Base-by-base conservation (phyloP, 441 rosid genomes). In the Iberis amara region DNA sequence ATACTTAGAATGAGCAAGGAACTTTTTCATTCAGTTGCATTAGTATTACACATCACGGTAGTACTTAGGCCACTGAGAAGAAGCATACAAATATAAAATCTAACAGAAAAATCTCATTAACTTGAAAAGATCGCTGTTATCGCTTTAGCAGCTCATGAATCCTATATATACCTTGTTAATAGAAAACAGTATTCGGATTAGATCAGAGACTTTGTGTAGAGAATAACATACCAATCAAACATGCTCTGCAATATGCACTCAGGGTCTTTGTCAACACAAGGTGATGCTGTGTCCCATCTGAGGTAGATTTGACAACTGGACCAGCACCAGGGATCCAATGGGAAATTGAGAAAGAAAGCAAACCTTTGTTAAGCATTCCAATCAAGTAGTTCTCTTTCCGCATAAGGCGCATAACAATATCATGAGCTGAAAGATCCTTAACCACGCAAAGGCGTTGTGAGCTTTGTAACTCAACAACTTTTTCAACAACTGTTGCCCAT, bases 201-300 rank as follows among this genome's bases (percentile, higher is more conserved):
- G 47, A 54, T 12, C 27, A 60, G n/a, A 49, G 32, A 42, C n/a
- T 36, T 7, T 32, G 43, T 11, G 3, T 33, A 35, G 37, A 49
- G 57, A 55, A 50, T 61, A 57, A 27, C 75, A 56, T 78, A 94
- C 99, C 95, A 69, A 62, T 94, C 99, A 76, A 94, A 94, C 99
- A 94, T 89, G 86, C 95, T 86, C 76, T 94, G 97, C 68, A 94
- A 69, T 70, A 94, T 85, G 73, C 96, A 94, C 52, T 89, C 96
- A 47, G 88, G 64, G 96, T 85, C 81, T 86, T 94, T 43, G 97
- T 85, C 47, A 94, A 73, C 24, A 89, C 82, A 38, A 81, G 70
- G 50, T 77, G 79, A 70, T 79, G 69, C 39, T 56, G 73, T 36
- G 58, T 52, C 47, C 79, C 90, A 71, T 74, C 73, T 51, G 83